Evolutionary conservation across 106 monocot species (phyloP), one percentile per base, ranked within the genome.

Genomic region (Platanthera zijinensis): DNA sequence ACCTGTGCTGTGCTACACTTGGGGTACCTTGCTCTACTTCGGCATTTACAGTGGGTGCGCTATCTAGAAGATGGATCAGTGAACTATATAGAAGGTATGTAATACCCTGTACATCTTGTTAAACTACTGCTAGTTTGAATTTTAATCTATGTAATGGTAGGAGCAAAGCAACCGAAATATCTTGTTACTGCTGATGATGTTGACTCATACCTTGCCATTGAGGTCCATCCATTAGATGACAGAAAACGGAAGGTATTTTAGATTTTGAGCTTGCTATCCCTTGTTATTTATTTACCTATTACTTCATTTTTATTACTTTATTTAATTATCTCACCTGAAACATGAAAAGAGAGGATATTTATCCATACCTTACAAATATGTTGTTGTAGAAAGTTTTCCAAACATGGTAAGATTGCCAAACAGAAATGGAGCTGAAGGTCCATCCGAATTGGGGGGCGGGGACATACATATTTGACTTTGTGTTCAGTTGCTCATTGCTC

Each of bases 181-280:
- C 81, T 92, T 47, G 81, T 92, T 61, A 92, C 89, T 49, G 89
- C 89, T 81, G 92, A 92, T 85, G 92, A 92, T 83, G 92, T 92
- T 80, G 86, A 89, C 28, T 77, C 86, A 1, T 89, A 83, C 63
- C 86, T 92, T 78, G 92, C 89, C 50, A 89, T 92, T 87, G 86
- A 92, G 85, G 84, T 92, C 45, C 92, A 92, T 57, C 92, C 92
- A 50, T 78, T 89, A n/a, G 92, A 92, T 81, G 82, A 89, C 61
- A 86, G 83, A 75, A 92, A 89, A 71, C 77, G 92, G 73, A 92
- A 89, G 92, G 92, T 92, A 76, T 10, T 51, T 72, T 51, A 15
- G 11, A 46, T 48, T 18, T 71, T 71, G 70, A 48, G 12, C 48
- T 18, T 14, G 50, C 72, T 72, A 51, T 72, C 2, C 9, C 18